These are phyloP conservation scores for Tolypocladium capitatum DNA, from an alignment of 2,329 filamentous ascomycete species.

Conservation along the genomic window DNA sequence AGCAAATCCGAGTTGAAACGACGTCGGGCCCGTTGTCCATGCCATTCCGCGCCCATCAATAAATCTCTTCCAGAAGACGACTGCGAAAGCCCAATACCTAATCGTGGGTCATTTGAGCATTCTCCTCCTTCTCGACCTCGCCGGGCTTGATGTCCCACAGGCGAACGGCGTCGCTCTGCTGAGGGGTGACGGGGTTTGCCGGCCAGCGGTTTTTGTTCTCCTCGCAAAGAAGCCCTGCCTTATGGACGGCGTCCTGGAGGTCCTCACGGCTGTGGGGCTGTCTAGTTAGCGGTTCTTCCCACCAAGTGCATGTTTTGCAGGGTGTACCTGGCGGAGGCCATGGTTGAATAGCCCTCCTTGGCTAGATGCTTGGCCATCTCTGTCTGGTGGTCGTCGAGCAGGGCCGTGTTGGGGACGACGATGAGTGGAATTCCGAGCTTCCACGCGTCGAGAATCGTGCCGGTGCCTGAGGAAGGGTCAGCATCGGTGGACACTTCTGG, in stretches of 20 bases:
- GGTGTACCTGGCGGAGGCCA: slow-evolving; percentile 51
- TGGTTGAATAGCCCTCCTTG: slow-evolving; percentile 61
- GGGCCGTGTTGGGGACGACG: slow-evolving; percentile 70
- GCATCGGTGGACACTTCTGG: no score
- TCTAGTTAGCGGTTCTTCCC: background rate
- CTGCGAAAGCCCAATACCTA: slow-evolving; percentile 15
- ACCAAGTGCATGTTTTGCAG: background rate
- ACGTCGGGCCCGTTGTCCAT: background rate
- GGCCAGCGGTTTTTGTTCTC: slow-evolving; percentile 22
- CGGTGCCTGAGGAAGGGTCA: slow-evolving; percentile 50
- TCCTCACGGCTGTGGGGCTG: slow-evolving; percentile 11
- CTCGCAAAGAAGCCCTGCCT: slow-evolving; percentile 21
- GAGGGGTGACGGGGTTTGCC: slow-evolving; percentile 11
- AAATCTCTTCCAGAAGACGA: slow-evolving; percentile 1
- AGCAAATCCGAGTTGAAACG: background rate
- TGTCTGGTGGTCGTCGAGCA: slow-evolving; percentile 83
- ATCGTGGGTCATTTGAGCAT: slow-evolving; percentile 24
- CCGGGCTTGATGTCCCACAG: slow-evolving; percentile 21
- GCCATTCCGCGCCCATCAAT: background rate
- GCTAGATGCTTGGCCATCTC: slow-evolving; percentile 72
- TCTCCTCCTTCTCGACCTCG: slow-evolving; percentile 22
- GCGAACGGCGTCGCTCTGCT: slow-evolving; percentile 8
- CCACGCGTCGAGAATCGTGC: slow-evolving; percentile 75
- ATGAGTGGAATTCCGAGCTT: slow-evolving; percentile 64
- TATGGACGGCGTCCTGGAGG: slow-evolving; percentile 23